Conservation (phyloP, 192 early-diverging fungal genomes). For the Lobosporangium transversale region DNA sequence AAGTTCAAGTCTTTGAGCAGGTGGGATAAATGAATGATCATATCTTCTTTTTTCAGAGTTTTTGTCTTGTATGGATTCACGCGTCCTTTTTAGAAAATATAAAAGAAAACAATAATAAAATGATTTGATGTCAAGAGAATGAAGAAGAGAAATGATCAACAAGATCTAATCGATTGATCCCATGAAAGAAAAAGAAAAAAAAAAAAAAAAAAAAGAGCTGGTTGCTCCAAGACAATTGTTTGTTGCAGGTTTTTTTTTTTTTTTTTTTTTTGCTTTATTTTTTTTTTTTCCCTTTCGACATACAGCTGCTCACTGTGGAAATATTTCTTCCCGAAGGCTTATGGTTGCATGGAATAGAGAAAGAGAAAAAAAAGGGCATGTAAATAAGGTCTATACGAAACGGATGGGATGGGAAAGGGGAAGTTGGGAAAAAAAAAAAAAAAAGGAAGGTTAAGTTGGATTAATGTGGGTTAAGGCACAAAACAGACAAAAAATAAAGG, state of each 20-base stretch:
- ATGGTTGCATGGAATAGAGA: conserved; percentile 2
- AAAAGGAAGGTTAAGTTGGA: background rate
- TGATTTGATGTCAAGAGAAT: too few species aligned
- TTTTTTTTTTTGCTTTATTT: conserved; percentile 4
- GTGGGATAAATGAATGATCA: too few species aligned
- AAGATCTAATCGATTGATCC: conserved; percentile 14
- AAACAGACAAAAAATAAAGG: too few species aligned
- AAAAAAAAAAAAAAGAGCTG: too few species aligned
- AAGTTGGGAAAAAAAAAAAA: background rate
- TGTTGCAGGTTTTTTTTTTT: background rate
- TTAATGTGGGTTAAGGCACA: too few species aligned
- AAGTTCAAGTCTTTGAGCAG: too few species aligned
- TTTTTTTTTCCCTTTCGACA: conserved; percentile 2
- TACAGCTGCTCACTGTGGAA: conserved; percentile 16
- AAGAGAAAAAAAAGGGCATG: background rate
- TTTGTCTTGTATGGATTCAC: too few species aligned
- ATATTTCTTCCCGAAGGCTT: conserved; percentile 31
- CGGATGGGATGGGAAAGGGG: conserved; percentile 3
- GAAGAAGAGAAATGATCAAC: background rate
- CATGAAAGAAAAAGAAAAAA: background rate
- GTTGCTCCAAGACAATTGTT: too few species aligned
- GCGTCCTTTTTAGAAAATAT: too few species aligned
- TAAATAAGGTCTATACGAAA: background rate
- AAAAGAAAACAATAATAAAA: too few species aligned
- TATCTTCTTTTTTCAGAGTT: too few species aligned